These are phyloP conservation scores for Phytopythium chamaehyphon DNA, from an alignment of 352 stramenopile species.

Conservation along the genomic window DNA sequence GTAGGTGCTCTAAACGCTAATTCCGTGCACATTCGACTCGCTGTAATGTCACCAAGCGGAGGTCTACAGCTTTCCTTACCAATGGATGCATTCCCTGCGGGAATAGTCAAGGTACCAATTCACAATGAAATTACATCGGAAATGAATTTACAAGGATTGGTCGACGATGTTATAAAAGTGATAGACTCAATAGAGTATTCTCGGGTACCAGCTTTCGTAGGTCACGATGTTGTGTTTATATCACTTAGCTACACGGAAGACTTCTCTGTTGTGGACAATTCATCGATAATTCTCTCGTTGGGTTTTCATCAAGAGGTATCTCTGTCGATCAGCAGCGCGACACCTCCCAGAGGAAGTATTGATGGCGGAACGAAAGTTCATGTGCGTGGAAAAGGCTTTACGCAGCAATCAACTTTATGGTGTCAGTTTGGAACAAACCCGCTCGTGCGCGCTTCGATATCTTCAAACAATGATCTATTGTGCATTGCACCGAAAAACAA, in stretches of 20 bases:
- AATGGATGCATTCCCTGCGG: conserved; percentile 11
- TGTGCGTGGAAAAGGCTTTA: conserved; percentile 43
- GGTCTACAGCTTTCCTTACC: conserved; percentile 30
- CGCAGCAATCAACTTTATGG: conserved; percentile 18
- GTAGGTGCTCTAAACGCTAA: conserved; percentile 11
- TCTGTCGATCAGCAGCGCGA: conserved; percentile 18
- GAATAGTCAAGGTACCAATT: conserved; percentile 19
- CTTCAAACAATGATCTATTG: conserved; percentile 32
- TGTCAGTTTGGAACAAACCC: conserved; percentile 55
- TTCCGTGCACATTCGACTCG: conserved; percentile 34
- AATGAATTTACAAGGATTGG: conserved; percentile 34
- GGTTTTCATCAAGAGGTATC: conserved; percentile 20
- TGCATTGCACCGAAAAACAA: conserved; percentile 37
- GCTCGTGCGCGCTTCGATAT: conserved; percentile 21
- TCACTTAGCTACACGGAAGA: conserved; percentile 39
- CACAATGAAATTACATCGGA: conserved; percentile 20
- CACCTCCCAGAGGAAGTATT: conserved; percentile 24
- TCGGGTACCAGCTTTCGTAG: conserved; percentile 44
- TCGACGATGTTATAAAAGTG: conserved; percentile 24
- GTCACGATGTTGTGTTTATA: conserved; percentile 58
- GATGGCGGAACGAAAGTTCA: conserved; percentile 40
- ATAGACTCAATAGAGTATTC: conserved; percentile 44
- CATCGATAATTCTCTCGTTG: conserved; percentile 35
- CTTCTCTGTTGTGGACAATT: conserved; percentile 40
- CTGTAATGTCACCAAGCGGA: conserved; percentile 48